A percentile compares a stretch with the other conserved stretches of the same genome.
These are phyloP conservation scores for Ustilago tritici DNA, from an alignment of 1,284 basidiomycete genomes.

Conservation along the genomic window DNA sequence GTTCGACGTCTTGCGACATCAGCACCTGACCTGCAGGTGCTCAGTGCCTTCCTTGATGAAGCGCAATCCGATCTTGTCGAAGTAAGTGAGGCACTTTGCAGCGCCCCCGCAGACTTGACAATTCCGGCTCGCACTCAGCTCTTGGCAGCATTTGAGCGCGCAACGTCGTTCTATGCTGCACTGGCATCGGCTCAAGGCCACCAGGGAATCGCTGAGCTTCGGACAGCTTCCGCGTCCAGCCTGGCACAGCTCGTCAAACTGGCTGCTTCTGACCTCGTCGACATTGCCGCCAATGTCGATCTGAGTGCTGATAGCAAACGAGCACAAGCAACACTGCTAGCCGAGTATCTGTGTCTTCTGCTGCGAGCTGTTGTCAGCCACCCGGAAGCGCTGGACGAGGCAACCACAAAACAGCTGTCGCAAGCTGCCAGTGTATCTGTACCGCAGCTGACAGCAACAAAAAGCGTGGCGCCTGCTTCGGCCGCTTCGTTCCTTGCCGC, in stretches of 20 bases:
- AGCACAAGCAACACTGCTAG: constrained; percentile 24
- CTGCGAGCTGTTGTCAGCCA: constrained; percentile 21
- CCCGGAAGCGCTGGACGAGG: constrained; percentile 22
- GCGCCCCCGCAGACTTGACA: constrained; percentile 1
- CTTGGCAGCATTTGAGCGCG: constrained; percentile 20
- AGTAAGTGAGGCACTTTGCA: constrained; percentile 12
- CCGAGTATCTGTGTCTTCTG: constrained; percentile 31
- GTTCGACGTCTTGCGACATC: constrained; percentile 28
- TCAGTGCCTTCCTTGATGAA: constrained; percentile 17
- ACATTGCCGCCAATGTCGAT: constrained; percentile 5
- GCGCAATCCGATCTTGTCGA: constrained; percentile 21
- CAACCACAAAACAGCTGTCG: constrained; percentile 18
- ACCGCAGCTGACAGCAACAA: constrained; percentile 30
- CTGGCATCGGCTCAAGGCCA: constrained; percentile 27
- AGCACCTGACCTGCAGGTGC: constrained; percentile 9
- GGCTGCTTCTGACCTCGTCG: constrained; percentile 13
- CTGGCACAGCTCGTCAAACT: constrained; percentile 16
- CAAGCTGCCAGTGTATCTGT: constrained; percentile 20
- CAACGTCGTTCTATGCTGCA: constrained; percentile 35
- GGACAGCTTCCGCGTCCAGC: constrained; percentile 14
- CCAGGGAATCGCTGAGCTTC: constrained; percentile 13
- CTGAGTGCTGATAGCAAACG: constrained; percentile 9
- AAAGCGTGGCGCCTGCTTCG: constrained; percentile 24
- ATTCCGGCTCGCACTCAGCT: background rate
- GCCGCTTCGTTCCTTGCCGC: constrained; percentile 36